These are phyloP conservation scores for Russula vinacea DNA, from an alignment of 768 basidiomycete genomes.

Conservation along the genomic window DNA sequence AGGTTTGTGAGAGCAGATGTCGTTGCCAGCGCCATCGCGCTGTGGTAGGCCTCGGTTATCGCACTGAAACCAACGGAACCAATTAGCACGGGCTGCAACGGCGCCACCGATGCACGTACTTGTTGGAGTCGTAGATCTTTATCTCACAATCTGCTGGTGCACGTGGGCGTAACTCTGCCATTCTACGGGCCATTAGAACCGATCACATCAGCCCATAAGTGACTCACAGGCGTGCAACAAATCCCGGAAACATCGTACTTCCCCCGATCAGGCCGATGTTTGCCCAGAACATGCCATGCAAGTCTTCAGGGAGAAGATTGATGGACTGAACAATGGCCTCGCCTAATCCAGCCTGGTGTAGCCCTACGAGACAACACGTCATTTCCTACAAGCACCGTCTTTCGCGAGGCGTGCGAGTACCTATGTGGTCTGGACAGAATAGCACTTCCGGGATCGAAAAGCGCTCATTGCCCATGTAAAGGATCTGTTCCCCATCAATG, in stretches of 20 bases:
- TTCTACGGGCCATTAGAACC: conserved; percentile 41
- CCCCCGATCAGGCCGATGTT: conserved; percentile 92
- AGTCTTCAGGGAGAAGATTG: conserved; percentile 66
- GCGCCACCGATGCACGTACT: conserved; percentile 51
- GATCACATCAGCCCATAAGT: not conserved
- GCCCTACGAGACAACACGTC: conserved; percentile 43
- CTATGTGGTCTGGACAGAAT: conserved; percentile 88
- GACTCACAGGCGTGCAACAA: conserved; percentile 71
- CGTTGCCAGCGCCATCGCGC: conserved; percentile 57
- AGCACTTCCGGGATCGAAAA: conserved; percentile 91
- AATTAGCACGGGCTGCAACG: not conserved
- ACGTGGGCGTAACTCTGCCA: conserved; percentile 68
- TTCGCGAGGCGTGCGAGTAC: conserved; percentile 39
- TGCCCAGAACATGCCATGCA: conserved; percentile 93
- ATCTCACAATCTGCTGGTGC: conserved; percentile 83
- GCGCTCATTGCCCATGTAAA: conserved; percentile 87
- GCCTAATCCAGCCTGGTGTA: conserved; percentile 79
- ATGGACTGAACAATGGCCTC: conserved; percentile 75
- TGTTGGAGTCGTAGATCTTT: conserved; percentile 61
- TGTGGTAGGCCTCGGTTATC: conserved; percentile 60
- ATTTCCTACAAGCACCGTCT: conserved; percentile 8
- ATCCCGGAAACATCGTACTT: conserved; percentile 68
- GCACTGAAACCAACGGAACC: conserved; percentile 44
- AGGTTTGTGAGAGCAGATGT: conserved; percentile 49
- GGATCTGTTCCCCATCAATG: conserved; percentile 59